Conservation (phyloP, 345 rosid species). For the Eucalyptus marginata region DNA sequence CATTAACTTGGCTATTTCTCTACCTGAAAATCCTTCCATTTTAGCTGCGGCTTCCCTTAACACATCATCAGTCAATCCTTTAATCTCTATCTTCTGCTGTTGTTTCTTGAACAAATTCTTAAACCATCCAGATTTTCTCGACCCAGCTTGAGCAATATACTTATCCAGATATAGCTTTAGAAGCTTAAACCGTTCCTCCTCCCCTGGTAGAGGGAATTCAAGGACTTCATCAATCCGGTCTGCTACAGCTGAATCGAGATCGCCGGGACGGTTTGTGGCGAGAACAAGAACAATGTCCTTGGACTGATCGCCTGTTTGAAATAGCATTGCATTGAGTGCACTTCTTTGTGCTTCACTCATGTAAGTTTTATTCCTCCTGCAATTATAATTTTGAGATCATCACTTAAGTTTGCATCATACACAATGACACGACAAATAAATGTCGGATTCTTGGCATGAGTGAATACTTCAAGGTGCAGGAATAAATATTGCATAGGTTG, state of each 20-base stretch:
- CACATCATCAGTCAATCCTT: slow-evolving; percentile 64
- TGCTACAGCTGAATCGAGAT: slow-evolving; percentile 90
- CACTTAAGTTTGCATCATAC: not conserved
- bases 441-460: not conserved
- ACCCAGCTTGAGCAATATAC: slow-evolving; percentile 69
- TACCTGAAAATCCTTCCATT: slow-evolving; percentile 82
- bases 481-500: not conserved
- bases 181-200: slow-evolving; percentile 80
- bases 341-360: slow-evolving; percentile 99
- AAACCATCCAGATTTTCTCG: slow-evolving; percentile 38
- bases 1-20: slow-evolving; percentile 90
- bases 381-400: not conserved
- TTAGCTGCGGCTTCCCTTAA: slow-evolving; percentile 76
- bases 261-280: slow-evolving; percentile 97
- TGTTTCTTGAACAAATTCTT: slow-evolving; percentile 39
- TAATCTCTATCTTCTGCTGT: slow-evolving; percentile 64
- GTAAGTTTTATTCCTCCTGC: slow-evolving; percentile 86
- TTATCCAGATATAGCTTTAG: slow-evolving; percentile 78
- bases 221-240: slow-evolving; percentile 90
- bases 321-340: slow-evolving; percentile 91
- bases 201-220: slow-evolving; percentile 82
- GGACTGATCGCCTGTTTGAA: slow-evolving; percentile 91
- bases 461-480: not conserved
- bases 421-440: not conserved
- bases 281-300: slow-evolving; percentile 92